phyloP scores from a whole-genome alignment of 2,329 filamentous ascomycete genomes.

The Botrytis deweyae region DNA sequence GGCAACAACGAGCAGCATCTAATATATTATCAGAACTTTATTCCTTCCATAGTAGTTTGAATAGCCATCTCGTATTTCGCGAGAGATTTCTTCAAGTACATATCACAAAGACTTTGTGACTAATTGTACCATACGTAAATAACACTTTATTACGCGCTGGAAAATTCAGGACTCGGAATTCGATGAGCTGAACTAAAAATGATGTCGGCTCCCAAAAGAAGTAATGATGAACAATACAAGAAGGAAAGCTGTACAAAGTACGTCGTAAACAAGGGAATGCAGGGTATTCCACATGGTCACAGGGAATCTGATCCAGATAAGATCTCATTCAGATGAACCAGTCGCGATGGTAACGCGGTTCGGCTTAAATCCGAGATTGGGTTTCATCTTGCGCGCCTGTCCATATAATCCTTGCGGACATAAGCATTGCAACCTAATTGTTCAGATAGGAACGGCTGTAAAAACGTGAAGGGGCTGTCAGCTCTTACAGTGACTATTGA shows the following conservation, averaged over 20 bases:
- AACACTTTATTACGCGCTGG: neutral
- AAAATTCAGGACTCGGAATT: neutral
- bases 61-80: neutral
- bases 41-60: neutral
- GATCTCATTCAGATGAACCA: neutral
- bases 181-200: neutral
- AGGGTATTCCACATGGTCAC: neutral
- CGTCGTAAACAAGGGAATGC: neutral
- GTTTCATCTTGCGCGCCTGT: conserved; percentile 6
- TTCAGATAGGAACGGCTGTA: neutral
- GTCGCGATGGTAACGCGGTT: neutral
- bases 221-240: neutral
- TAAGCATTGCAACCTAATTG: neutral
- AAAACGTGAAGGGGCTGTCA: neutral
- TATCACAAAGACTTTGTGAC: neutral
- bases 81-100: neutral
- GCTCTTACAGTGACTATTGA: neutral
- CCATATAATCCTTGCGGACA: neutral
- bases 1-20: neutral
- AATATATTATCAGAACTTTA: neutral
- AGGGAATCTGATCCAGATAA: neutral
- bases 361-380: neutral
- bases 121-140: neutral
- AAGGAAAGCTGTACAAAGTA: neutral
- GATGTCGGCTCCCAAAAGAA: neutral